Conservation (phyloP, 331 rosid species). For the Malus hybrid region DNA sequence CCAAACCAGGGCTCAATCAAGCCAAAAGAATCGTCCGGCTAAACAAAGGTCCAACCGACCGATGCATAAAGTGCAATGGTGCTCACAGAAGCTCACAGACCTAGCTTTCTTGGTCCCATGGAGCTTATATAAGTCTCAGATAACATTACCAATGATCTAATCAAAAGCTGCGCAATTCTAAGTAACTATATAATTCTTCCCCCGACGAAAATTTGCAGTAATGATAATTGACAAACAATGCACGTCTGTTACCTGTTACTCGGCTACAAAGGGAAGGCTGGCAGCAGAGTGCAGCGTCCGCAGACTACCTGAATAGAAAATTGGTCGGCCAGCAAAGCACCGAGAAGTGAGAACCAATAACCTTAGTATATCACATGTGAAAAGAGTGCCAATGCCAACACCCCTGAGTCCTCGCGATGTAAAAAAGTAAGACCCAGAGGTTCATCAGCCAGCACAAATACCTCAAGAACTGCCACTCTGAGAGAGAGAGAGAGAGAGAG, state of each 20-base stretch:
- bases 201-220: not conserved
- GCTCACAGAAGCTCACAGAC: not conserved
- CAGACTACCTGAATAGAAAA: not conserved
- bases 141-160: not conserved
- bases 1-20: not conserved
- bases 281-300: not conserved
- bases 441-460: not conserved
- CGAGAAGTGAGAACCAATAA: not conserved
- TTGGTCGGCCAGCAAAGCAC: not conserved
- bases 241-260: not conserved
- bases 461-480: not conserved
- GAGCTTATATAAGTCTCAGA: not conserved
- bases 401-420: not conserved
- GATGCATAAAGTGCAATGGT: not conserved
- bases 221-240: not conserved
- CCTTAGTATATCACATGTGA: not conserved
- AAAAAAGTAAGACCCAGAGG: not conserved
- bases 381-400: not conserved
- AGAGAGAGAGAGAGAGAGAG: not conserved
- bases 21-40: not conserved
- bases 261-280: slow-evolving; percentile 6
- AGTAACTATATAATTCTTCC: not conserved
- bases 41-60: not conserved
- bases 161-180: not conserved
- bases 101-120: not conserved